Base-by-base conservation (phyloP, 495 filamentous ascomycete species). In the Emericellopsis terricola region DNA sequence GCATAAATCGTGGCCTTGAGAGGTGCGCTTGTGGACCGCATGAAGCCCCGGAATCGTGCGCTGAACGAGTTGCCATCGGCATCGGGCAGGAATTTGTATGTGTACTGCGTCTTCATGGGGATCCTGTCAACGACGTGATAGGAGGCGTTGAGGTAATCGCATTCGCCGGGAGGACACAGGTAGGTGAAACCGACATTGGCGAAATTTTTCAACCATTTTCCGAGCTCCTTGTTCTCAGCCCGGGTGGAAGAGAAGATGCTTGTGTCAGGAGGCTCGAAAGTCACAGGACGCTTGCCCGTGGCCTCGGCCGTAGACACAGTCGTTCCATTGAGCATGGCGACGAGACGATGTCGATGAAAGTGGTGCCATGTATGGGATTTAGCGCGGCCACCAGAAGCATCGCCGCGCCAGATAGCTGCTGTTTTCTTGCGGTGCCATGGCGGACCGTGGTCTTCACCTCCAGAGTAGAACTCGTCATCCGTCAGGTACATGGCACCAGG, bases 401-500 rank as follows among this genome's bases (percentile, higher is more conserved):
- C 67, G 34, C 78, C 78, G 18, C 79, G 68, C 79, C 79, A 84
- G 31, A 80, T 62, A 31, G 73, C 50, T 2, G 48, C 53, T 27
- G 68, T 47, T 11, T 50, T 40, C 48, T 81, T 83, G 13, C 62
- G 29, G 1, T 46, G 43, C 79, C 78, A 79, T 13, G 51, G 36
- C 11, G 57, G 53, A 21, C 68, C 67, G 19, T 63, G 58, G 8
- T 50, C 43, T 18, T 52, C 46, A 34, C 64, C 62, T 34, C 70
- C 69, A 8, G 60, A 57, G 54, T 78, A 83, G 27, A 38, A 39
- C 9, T 35, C 46, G 35, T 80, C 65, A 6, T 73, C 55, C 33
- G 68, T 65, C 58, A 73, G 76, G 50, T 84, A 82, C 72, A 79
- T 78, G 33, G 79, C 70, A 0, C 75, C 70, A 1, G 81, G 81